Evolutionary conservation across 2,329 filamentous ascomycete species (phyloP).

Genomic region (Hymenotorrendiella dingleyae): DNA sequence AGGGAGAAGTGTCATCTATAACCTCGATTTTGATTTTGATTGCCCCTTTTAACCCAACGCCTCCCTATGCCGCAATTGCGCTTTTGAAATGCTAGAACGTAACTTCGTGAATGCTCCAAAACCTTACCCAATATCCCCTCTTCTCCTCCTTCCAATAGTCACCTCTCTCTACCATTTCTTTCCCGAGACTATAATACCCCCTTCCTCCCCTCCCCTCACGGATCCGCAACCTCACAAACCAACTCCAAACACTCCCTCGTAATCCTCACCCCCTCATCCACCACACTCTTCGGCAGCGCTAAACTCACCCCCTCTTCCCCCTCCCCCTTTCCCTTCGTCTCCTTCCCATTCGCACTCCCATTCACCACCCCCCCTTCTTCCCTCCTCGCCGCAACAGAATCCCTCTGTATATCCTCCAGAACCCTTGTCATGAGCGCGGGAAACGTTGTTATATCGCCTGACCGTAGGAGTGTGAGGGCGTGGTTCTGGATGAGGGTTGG

Average conservation of each 20-base stretch:
- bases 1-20: too few species aligned
- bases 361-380: not conserved
- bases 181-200: not conserved
- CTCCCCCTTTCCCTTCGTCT: constrained; percentile 7
- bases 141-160: too few species aligned
- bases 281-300: constrained; percentile 52
- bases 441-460: constrained; percentile 53
- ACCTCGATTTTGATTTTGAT: too few species aligned
- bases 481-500: constrained; percentile 54
- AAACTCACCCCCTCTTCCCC: constrained; percentile 33
- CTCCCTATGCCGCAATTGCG: too few species aligned
- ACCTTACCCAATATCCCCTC: too few species aligned
- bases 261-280: constrained; percentile 56
- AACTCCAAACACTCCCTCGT: constrained; percentile 52
- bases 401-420: constrained; percentile 48
- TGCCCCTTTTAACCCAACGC: too few species aligned
- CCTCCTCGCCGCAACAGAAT: constrained; percentile 11
- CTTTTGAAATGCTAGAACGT: too few species aligned
- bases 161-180: too few species aligned
- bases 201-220: not conserved
- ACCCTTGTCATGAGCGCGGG: constrained; percentile 55
- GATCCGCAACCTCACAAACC: constrained; percentile 29
- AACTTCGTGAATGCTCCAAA: too few species aligned
- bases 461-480: constrained; percentile 54
- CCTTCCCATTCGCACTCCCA: constrained; percentile 22